Percentiles rank a stretch among this genome's conserved stretches.
Conservation (phyloP, 2,329 filamentous ascomycete species). For the Cordyceps pruinosa region DNA sequence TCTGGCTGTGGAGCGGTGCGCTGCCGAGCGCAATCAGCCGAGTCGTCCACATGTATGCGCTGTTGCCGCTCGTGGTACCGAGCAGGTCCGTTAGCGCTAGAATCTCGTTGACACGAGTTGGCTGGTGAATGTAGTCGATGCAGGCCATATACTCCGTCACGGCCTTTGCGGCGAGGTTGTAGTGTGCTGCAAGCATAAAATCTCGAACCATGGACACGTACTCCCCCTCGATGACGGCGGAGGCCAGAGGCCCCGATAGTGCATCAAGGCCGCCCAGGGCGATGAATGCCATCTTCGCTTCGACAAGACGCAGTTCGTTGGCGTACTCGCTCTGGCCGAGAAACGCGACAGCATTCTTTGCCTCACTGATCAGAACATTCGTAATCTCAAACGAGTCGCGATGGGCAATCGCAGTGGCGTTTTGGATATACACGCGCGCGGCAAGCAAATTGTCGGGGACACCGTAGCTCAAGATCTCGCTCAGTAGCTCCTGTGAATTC, state of each 20-base stretch:
- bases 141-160: constrained; percentile 4
- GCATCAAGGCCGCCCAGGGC: neutral
- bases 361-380: neutral
- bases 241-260: neutral
- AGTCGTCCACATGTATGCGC: neutral
- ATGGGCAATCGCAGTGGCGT: neutral
- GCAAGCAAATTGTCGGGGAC: neutral
- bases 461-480: neutral
- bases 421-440: neutral
- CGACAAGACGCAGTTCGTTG: neutral
- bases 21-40: constrained; percentile 1
- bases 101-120: neutral
- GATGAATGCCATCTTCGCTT: constrained; percentile 1
- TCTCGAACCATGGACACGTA: neutral
- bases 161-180: neutral
- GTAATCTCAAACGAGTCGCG: neutral
- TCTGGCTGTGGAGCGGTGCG: constrained; percentile 39
- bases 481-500: neutral
- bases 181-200: neutral
- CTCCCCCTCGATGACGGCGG: neutral
- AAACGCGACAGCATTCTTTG: neutral
- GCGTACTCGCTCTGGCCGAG: constrained; percentile 1
- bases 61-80: neutral
- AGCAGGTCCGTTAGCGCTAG: neutral
- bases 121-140: neutral